These are phyloP conservation scores for Microstegium vimineum DNA, from an alignment of 176 grass and related monocot species.

Conservation along the genomic window DNA sequence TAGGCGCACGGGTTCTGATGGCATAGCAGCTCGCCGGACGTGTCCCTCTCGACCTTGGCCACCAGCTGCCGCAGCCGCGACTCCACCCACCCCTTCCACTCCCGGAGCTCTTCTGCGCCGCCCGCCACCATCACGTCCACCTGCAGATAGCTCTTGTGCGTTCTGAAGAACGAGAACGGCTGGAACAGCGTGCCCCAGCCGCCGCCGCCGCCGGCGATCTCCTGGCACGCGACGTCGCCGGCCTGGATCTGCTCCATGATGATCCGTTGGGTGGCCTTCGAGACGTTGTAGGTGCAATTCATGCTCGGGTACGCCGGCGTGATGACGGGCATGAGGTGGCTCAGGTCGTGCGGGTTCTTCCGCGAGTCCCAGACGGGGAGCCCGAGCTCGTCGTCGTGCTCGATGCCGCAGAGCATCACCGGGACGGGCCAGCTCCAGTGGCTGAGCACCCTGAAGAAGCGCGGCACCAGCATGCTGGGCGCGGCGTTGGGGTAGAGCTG, in stretches of 20 bases:
- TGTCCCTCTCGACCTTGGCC: conserved; percentile 70
- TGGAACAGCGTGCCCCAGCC: conserved; percentile 59
- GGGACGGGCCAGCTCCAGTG: conserved; percentile 70
- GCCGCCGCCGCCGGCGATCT: conserved; percentile 39
- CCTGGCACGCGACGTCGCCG: conserved; percentile 52
- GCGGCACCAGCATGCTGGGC: conserved; percentile 66
- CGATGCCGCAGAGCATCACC: conserved; percentile 57
- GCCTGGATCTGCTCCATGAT: conserved; percentile 65
- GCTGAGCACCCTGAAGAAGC: conserved; percentile 68
- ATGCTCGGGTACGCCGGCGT: conserved; percentile 82
- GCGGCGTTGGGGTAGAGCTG: conserved; percentile 70
- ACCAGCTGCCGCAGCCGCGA: conserved; percentile 71
- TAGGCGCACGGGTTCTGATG: conserved; percentile 65
- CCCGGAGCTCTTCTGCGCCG: conserved; percentile 44
- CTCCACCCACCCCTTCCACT: conserved; percentile 93
- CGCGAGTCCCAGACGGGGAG: conserved; percentile 83
- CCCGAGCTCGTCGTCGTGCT: conserved; percentile 38
- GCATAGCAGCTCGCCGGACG: conserved; percentile 55
- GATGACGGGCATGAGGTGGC: conserved; percentile 72
- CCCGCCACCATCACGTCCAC: conserved; percentile 55
- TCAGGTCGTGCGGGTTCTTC: conserved; percentile 49
- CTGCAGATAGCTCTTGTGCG: conserved; percentile 80
- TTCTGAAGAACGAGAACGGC: conserved; percentile 58
- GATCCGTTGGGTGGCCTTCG: conserved; percentile 53
- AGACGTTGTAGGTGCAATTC: conserved; percentile 80